Evolutionary conservation across 2,329 filamentous ascomycete genomes (phyloP).

Genomic region (Simplicillium sp.): DNA sequence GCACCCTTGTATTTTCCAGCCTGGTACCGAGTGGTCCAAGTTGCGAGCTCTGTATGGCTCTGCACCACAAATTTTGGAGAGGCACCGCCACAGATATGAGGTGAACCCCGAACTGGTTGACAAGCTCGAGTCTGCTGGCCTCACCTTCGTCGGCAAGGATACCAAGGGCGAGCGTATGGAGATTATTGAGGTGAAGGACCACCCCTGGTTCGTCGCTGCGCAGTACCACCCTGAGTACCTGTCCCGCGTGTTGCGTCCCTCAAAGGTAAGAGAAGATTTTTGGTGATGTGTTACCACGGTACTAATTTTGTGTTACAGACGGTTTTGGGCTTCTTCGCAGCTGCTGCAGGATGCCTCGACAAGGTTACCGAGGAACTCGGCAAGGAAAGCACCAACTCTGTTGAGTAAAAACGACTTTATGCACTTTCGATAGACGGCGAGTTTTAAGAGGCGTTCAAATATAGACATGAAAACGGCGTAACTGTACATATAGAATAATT

Average conservation of each 20-base stretch:
- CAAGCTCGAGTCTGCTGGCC: slow-evolving; percentile 54
- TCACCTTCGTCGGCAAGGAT: slow-evolving; percentile 73
- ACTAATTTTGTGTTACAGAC: slow-evolving; percentile 26
- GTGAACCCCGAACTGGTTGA: slow-evolving; percentile 74
- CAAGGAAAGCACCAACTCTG: no score
- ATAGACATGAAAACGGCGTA: no score
- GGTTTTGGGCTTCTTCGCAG: slow-evolving; percentile 41
- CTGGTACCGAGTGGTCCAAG: slow-evolving; percentile 66
- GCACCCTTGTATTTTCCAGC: slow-evolving; percentile 66
- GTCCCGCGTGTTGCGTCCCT: slow-evolving; percentile 60
- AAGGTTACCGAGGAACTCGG: no score
- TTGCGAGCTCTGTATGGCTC: slow-evolving; percentile 66
- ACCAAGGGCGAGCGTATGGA: slow-evolving; percentile 73
- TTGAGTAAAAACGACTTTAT: no score
- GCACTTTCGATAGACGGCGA: no score
- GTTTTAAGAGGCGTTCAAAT: no score
- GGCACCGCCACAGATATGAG: slow-evolving; percentile 84
- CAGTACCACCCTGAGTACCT: slow-evolving; percentile 59
- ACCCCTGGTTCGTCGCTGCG: slow-evolving; percentile 63
- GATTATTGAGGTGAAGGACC: slow-evolving; percentile 70
- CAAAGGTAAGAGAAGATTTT: no score
- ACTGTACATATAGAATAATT: no score
- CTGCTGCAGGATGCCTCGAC: no score
- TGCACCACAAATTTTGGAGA: slow-evolving; percentile 51
- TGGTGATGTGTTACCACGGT: no score